Percentiles rank a stretch among this genome's conserved stretches.
phyloP scores from a whole-genome alignment of 2,329 filamentous ascomycete species.

The Hortaea sp. region DNA sequence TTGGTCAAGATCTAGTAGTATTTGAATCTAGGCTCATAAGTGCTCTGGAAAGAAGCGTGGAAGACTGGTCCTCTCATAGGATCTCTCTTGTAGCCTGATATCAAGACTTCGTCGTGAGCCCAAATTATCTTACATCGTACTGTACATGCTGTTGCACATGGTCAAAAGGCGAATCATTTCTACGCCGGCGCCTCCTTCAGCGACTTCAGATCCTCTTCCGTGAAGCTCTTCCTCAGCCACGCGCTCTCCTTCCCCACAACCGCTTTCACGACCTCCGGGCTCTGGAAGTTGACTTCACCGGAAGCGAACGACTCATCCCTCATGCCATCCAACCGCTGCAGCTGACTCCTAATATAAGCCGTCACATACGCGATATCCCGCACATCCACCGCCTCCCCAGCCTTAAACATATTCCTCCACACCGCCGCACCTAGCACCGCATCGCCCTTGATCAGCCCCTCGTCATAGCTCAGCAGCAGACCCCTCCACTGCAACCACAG shows the following conservation, averaged over 20 bases:
- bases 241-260: conserved; percentile 18
- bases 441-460: conserved; percentile 67
- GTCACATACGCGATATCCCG: conserved; percentile 51
- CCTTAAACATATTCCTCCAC: conserved; percentile 91
- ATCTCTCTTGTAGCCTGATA: too few relatives aligned
- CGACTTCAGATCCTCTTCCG: conserved; percentile 10
- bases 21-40: too few relatives aligned
- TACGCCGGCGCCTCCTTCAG: not conserved
- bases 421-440: conserved; percentile 70
- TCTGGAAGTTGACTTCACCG: conserved; percentile 42
- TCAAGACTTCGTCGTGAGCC: too few relatives aligned
- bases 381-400: conserved; percentile 50
- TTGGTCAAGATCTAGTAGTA: too few relatives aligned
- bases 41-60: too few relatives aligned
- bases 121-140: not conserved
- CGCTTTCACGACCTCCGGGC: conserved; percentile 30
- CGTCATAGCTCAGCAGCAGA: conserved; percentile 72
- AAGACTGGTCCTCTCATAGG: too few relatives aligned
- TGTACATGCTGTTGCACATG: not conserved
- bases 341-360: conserved; percentile 50
- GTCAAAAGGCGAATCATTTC: not conserved
- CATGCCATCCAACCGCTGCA: conserved; percentile 44
- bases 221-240: conserved; percentile 12
- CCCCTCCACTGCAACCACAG: conserved; percentile 91
- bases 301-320: conserved; percentile 42